Conservation (phyloP, 1,139 yeast genomes). For the Protomyces pachydermus region DNA sequence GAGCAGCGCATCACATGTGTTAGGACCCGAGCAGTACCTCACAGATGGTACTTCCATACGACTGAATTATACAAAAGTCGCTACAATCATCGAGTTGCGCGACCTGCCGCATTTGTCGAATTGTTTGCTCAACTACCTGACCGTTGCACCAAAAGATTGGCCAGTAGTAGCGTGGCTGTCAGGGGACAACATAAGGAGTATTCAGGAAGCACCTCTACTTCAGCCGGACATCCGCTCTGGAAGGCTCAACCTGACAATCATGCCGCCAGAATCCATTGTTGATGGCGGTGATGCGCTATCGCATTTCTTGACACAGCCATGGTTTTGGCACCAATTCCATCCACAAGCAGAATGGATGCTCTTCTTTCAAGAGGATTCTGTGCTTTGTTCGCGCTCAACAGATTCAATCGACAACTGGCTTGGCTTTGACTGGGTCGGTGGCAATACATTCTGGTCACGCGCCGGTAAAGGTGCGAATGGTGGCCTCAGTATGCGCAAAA, state of each 20-base stretch:
- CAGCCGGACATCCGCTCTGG: constrained; percentile 6
- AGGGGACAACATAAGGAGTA: not conserved
- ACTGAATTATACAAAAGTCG: constrained; percentile 17
- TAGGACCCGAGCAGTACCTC: not conserved
- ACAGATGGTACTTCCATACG: not conserved
- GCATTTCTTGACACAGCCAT: constrained; percentile 2
- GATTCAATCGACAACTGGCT: constrained; percentile 16
- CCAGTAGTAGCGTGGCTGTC: constrained; percentile 21
- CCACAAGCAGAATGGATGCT: constrained; percentile 4
- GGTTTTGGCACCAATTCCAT: constrained; percentile 20
- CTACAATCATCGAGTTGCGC: constrained; percentile 19
- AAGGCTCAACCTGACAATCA: constrained; percentile 1
- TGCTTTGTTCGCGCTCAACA: constrained; percentile 6
- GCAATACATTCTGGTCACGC: constrained; percentile 9
- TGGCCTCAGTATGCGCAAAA: constrained; percentile 5
- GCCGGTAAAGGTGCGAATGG: constrained; percentile 21
- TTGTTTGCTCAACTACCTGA: constrained; percentile 1
- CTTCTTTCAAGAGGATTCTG: constrained; percentile 13
- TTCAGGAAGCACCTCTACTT: not conserved
- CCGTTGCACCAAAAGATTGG: constrained; percentile 15
- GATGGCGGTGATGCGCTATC: constrained; percentile 1
- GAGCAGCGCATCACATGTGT: not conserved
- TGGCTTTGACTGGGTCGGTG: constrained; percentile 18
- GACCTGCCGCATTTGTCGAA: not conserved
- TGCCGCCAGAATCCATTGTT: constrained; percentile 1